These are phyloP conservation scores for Physcia stellaris DNA, from an alignment of 495 filamentous ascomycete genomes.

Conservation along the genomic window DNA sequence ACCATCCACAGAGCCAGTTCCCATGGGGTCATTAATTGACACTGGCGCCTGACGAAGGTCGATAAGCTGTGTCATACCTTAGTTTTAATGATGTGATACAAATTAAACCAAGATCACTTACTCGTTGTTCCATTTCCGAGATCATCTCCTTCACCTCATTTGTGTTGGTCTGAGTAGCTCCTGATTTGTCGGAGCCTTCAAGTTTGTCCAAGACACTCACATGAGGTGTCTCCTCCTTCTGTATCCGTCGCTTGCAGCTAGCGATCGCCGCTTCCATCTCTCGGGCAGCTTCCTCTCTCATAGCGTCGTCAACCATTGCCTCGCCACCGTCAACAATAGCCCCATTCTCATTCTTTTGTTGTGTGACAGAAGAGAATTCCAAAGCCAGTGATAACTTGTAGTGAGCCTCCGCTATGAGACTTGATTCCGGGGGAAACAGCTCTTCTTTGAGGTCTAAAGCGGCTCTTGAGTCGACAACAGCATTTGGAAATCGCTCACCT, in stretches of 20 bases:
- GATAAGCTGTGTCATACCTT: constrained; percentile 48
- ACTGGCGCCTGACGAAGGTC: constrained; percentile 64
- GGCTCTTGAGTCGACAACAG: constrained; percentile 64
- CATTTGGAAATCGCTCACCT: constrained; percentile 74
- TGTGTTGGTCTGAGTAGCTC: constrained; percentile 50
- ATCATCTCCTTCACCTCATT: constrained; percentile 77
- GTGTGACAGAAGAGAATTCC: constrained; percentile 77
- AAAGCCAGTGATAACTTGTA: constrained; percentile 92
- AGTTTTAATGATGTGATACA: constrained; percentile 13
- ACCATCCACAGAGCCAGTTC: constrained; percentile 26
- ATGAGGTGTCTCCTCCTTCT: constrained; percentile 55
- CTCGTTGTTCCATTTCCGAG: constrained; percentile 72
- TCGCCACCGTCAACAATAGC: constrained; percentile 21
- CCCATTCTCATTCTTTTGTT: constrained; percentile 36
- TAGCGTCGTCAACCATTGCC: constrained; percentile 42
- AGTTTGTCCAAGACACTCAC: constrained; percentile 39
- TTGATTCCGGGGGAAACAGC: constrained; percentile 65
- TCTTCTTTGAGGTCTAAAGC: constrained; percentile 61
- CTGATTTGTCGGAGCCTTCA: constrained; percentile 29
- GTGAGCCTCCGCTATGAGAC: constrained; percentile 80
- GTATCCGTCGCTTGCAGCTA: constrained; percentile 61
- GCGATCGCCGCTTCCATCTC: constrained; percentile 75
- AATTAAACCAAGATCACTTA: no score
- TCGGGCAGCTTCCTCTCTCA: constrained; percentile 60
- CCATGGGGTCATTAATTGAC: constrained; percentile 43